These are phyloP conservation scores for Apocynum venetum DNA, from an alignment of 257 asterid genomes.

Conservation along the genomic window DNA sequence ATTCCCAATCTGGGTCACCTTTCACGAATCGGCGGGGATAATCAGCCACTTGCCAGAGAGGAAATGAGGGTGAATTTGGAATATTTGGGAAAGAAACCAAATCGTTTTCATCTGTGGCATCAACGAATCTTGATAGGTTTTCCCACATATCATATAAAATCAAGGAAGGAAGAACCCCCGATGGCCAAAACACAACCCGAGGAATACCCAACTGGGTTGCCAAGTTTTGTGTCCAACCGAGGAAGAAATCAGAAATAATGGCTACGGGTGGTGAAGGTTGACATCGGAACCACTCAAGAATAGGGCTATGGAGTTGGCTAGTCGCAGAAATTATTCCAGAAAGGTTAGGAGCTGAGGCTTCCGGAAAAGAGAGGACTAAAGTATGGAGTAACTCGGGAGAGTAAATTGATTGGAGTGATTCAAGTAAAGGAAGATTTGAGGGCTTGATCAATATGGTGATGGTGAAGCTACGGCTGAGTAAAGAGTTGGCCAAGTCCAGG, in stretches of 20 bases:
- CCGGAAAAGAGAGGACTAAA: constrained; percentile 22
- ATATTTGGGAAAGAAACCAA: constrained; percentile 11
- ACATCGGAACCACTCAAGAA: constrained; percentile 23
- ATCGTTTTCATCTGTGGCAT: neutral
- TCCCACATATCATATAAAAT: constrained; percentile 5
- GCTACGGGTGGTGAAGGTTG: constrained; percentile 29
- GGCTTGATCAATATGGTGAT: constrained; percentile 29
- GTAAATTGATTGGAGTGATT: constrained; percentile 18
- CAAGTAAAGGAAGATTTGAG: constrained; percentile 17
- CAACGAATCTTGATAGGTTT: neutral
- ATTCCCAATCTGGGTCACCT: constrained; percentile 24
- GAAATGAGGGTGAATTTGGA: constrained; percentile 16
- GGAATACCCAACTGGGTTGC: constrained; percentile 22
- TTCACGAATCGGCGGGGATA: neutral
- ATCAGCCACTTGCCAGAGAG: constrained; percentile 15
- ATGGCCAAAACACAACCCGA: constrained; percentile 23
- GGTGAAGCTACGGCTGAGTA: constrained; percentile 16
- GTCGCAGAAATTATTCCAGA: neutral
- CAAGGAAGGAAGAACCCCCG: constrained; percentile 16
- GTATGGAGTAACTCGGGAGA: constrained; percentile 15
- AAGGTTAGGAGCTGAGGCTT: neutral
- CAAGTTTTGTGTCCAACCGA: constrained; percentile 27
- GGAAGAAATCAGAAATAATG: constrained; percentile 25
- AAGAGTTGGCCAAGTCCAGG: constrained; percentile 24
- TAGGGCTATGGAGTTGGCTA: constrained; percentile 12